phyloP scores from a whole-genome alignment of 768 basidiomycete species.

The Auriscalpium microsporum region DNA sequence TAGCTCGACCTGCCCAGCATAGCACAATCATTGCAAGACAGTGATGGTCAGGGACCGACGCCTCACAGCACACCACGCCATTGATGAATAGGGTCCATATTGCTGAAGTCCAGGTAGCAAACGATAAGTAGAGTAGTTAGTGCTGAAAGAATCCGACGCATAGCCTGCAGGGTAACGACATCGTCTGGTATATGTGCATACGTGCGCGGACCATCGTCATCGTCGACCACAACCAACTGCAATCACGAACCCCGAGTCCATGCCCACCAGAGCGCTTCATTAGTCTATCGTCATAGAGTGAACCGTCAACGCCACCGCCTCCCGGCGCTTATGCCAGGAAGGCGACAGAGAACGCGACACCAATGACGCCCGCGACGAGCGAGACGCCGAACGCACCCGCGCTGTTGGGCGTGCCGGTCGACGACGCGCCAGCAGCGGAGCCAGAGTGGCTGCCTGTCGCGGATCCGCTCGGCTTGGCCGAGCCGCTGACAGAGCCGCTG shows the following conservation, averaged over 20 bases:
- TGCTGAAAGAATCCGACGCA: background rate
- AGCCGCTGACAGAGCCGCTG: background rate
- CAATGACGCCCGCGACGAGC: slow-evolving; percentile 5
- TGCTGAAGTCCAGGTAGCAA: background rate
- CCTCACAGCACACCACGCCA: too few species aligned
- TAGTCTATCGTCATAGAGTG: background rate
- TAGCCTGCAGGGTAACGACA: background rate
- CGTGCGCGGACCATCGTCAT: background rate
- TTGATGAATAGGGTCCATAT: background rate
- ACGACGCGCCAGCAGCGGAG: background rate
- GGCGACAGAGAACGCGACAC: slow-evolving; percentile 7
- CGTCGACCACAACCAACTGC: background rate
- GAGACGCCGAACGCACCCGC: slow-evolving; percentile 5
- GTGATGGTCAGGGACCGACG: too few species aligned
- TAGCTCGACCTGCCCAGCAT: too few species aligned
- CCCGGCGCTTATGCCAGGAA: slow-evolving; percentile 12
- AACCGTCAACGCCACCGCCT: too few species aligned
- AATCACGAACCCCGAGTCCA: background rate
- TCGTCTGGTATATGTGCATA: background rate
- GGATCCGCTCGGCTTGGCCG: background rate
- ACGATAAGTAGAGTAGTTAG: background rate
- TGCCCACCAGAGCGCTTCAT: background rate
- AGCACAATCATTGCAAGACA: too few species aligned
- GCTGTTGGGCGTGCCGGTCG: slow-evolving; percentile 5
- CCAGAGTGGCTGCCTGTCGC: background rate